Conservation (phyloP, 139 green algal species). For the Micractinium conductrix region DNA sequence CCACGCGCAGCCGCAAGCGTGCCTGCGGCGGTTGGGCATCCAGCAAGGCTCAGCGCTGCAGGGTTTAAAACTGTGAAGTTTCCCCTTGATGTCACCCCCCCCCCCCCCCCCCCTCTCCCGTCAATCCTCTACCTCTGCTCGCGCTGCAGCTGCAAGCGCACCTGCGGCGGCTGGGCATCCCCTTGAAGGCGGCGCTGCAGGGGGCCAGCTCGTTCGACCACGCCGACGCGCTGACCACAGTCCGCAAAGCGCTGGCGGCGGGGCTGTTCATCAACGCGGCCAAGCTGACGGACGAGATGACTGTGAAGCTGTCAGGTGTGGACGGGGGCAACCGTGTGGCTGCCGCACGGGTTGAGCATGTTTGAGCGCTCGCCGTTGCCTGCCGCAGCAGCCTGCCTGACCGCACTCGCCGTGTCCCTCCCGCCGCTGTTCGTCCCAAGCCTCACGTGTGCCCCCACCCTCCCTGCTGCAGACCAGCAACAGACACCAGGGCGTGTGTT, state of each 20-base stretch:
- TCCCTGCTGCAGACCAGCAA: slow-evolving; percentile 18
- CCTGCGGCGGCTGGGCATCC: slow-evolving; percentile 64
- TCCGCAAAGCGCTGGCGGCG: slow-evolving; percentile 93
- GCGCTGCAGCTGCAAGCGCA: slow-evolving; percentile 65
- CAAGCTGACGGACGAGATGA: slow-evolving; percentile 90
- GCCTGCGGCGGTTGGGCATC: too few species aligned
- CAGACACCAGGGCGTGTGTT: too few species aligned
- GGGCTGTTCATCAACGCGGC: slow-evolving; percentile 97
- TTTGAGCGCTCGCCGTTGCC: not conserved
- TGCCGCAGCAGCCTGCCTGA: too few species aligned
- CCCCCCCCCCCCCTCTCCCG: not conserved
- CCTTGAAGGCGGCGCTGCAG: slow-evolving; percentile 24
- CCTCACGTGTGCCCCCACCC: not conserved
- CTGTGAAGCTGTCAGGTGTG: slow-evolving; percentile 70
- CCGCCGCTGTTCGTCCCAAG: not conserved
- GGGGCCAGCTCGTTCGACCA: slow-evolving; percentile 23
- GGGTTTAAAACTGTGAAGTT: too few species aligned
- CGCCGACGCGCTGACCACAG: slow-evolving; percentile 11
- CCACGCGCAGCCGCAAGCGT: too few species aligned
- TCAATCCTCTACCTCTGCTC: too few species aligned
- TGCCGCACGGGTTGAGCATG: not conserved
- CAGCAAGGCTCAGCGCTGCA: too few species aligned
- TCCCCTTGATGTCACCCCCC: too few species aligned
- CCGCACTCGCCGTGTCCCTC: too few species aligned
- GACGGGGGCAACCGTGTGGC: not conserved